Evolutionary conservation across 2,329 filamentous ascomycete genomes (phyloP), one percentile per base, ranked within the genome.

Genomic region (Tolypocladium paradoxum): DNA sequence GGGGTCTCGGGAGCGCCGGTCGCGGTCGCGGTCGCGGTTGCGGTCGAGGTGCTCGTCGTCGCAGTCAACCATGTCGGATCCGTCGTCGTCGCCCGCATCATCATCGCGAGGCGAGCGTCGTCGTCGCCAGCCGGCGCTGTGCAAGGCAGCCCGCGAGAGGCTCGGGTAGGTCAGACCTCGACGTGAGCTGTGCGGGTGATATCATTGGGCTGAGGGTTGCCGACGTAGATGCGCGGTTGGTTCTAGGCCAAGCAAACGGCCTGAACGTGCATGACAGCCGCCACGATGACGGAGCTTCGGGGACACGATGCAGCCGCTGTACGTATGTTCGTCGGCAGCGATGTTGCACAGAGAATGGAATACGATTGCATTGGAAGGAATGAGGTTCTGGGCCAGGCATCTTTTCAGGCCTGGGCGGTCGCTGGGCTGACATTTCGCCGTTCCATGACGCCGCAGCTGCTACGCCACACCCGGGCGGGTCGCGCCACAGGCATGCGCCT

Each of bases 1-100:
- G 70, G 66, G 36, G 72, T 65, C 52, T 62, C 64, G 35, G 62
- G 56, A 24, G 56, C 50, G 16, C 53, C 56, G 22, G 54, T 60
- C 53, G 40, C 49, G 50, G 54, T 60, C 53, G 40, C 49, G 50
- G 56, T 49, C 46, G 56, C 36, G 29, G 56, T 47, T 37, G 56
- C 34, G 20, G 45, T 40, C 45, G 50, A 22, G 34, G 46, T 31
- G 34, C 31, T 46, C n/a, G 34, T 29, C 18, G 50, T 47, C 48
- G 27, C 18, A 24, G 46, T 34, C 34, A n/a, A 29, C 27, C 43
- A 46, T 16, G 27, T 18, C 24, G 24, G 43, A 14, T 43, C n/a
- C n/a, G 20, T 6, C 45, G 47, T 40, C 16, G 45, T 29, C 14
- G 20, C 6, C 4, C 12, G 33, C 22, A 40, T 43, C 56, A 54